These are phyloP conservation scores for Epithele typhae DNA, from an alignment of 768 basidiomycete genomes.

Conservation along the genomic window DNA sequence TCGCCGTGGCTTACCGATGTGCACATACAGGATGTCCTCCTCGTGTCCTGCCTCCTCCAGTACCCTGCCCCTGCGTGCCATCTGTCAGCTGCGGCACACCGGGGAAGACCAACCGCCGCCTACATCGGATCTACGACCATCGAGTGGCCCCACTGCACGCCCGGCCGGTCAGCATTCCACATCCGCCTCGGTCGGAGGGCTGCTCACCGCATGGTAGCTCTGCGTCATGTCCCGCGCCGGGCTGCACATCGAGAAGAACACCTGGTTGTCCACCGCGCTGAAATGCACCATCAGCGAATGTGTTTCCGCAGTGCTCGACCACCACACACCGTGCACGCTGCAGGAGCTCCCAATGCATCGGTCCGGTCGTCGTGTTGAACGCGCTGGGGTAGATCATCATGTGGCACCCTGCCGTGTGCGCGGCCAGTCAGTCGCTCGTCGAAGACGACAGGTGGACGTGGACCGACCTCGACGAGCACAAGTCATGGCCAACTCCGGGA, in stretches of 20 bases:
- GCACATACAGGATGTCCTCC: slow-evolving; percentile 74
- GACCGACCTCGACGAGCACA: slow-evolving; percentile 75
- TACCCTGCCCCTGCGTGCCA: slow-evolving; percentile 60
- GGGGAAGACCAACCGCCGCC: no score
- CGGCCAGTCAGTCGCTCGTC: background rate
- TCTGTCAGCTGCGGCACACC: no score
- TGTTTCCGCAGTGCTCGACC: background rate
- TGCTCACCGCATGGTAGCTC: slow-evolving; percentile 79
- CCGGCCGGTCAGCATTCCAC: background rate
- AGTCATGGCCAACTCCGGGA: slow-evolving; percentile 91
- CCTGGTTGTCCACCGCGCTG: slow-evolving; percentile 94
- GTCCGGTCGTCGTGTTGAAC: slow-evolving; percentile 95
- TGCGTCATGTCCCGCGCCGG: slow-evolving; percentile 83
- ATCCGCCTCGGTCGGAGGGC: background rate
- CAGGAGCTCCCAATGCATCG: slow-evolving; percentile 92
- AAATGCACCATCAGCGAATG: background rate
- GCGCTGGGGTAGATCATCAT: slow-evolving; percentile 90
- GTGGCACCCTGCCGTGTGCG: slow-evolving; percentile 61
- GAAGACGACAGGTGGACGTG: background rate
- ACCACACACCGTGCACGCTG: slow-evolving; percentile 70
- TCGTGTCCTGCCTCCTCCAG: slow-evolving; percentile 69
- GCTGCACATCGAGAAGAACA: slow-evolving; percentile 95
- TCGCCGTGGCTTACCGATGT: slow-evolving; percentile 61
- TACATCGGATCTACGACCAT: slow-evolving; percentile 90
- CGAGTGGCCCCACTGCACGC: slow-evolving; percentile 77